Evolutionary conservation across 208 protist genomes (phyloP).

Genomic region (Acanthamoeba pearcei): DNA sequence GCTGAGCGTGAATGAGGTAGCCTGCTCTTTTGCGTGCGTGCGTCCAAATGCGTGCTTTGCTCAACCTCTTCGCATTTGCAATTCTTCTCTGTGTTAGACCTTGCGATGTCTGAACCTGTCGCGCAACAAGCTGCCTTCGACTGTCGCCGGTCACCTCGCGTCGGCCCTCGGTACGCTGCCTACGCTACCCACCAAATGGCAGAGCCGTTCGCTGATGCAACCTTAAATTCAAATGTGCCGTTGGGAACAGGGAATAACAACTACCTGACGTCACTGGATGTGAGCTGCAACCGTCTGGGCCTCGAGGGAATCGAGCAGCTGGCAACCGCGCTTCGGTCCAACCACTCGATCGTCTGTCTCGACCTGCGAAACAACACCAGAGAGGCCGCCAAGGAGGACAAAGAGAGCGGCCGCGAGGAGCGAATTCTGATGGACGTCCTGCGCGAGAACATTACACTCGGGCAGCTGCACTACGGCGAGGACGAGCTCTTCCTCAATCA

Average conservation of each 20-base stretch:
- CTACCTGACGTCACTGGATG: constrained; percentile 15
- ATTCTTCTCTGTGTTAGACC: not conserved
- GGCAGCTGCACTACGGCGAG: constrained; percentile 2
- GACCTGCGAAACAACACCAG: constrained; percentile 26
- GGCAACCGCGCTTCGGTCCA: constrained; percentile 1
- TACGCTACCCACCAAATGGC: not conserved
- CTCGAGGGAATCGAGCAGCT: constrained; percentile 9
- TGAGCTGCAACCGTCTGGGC: constrained; percentile 47
- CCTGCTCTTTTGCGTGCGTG: not conserved
- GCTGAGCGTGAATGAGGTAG: constrained; percentile 33
- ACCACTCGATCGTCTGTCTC: constrained; percentile 32
- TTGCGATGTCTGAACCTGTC: constrained; percentile 5
- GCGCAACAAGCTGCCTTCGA: constrained; percentile 33
- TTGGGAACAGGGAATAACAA: constrained; percentile 15
- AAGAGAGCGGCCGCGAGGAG: not conserved
- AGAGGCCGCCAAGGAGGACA: not conserved
- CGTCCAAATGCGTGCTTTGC: not conserved
- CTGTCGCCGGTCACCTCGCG: not conserved
- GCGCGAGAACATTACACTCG: constrained; percentile 60
- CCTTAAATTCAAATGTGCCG: not conserved
- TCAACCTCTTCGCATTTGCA: not conserved
- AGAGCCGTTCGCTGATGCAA: not conserved
- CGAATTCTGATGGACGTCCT: constrained; percentile 2
- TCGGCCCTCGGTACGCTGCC: not conserved
- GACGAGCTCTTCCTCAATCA: not conserved